Evolutionary conservation across 768 basidiomycete species (phyloP).

Genomic region (Crucibulum laeve): DNA sequence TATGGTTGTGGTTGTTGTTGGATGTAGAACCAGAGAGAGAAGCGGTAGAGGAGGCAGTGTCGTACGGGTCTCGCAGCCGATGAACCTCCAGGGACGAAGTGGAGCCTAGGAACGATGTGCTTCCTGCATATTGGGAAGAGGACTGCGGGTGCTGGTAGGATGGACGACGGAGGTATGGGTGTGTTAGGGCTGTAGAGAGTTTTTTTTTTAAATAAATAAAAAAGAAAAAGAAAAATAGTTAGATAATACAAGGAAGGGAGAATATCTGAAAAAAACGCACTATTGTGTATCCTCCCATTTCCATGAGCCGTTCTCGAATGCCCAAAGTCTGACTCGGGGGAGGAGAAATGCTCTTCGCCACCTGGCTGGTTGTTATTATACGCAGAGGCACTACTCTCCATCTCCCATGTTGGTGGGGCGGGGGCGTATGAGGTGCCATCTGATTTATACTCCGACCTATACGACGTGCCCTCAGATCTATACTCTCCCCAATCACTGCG

Average conservation of each 20-base stretch:
- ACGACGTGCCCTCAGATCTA: neutral
- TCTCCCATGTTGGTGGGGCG: slow-evolving; percentile 11
- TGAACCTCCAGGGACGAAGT: neutral
- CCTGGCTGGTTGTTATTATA: slow-evolving; percentile 11
- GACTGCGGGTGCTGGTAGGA: slow-evolving; percentile 1
- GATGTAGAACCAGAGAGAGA: too few relatives aligned
- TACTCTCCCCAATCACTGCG: slow-evolving; percentile 14
- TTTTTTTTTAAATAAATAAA: neutral
- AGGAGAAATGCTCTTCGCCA: slow-evolving; percentile 8
- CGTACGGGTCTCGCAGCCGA: too few relatives aligned
- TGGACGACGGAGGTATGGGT: slow-evolving; percentile 18
- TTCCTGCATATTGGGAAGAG: neutral
- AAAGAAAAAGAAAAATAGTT: slow-evolving; percentile 6
- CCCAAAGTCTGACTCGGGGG: slow-evolving; percentile 1
- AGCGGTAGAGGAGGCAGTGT: too few relatives aligned
- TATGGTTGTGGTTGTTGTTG: too few relatives aligned
- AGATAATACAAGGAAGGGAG: slow-evolving; percentile 9
- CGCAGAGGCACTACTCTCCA: too few relatives aligned
- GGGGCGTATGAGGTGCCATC: neutral
- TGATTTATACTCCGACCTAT: neutral
- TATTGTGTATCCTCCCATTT: too few relatives aligned
- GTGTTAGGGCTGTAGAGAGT: slow-evolving; percentile 12
- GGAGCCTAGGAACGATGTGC: neutral
- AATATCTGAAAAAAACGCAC: neutral
- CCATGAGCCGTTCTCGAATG: too few relatives aligned